Conservation (phyloP, 176 grass and related monocot genomes). For the Eragrostis nindensis region DNA sequence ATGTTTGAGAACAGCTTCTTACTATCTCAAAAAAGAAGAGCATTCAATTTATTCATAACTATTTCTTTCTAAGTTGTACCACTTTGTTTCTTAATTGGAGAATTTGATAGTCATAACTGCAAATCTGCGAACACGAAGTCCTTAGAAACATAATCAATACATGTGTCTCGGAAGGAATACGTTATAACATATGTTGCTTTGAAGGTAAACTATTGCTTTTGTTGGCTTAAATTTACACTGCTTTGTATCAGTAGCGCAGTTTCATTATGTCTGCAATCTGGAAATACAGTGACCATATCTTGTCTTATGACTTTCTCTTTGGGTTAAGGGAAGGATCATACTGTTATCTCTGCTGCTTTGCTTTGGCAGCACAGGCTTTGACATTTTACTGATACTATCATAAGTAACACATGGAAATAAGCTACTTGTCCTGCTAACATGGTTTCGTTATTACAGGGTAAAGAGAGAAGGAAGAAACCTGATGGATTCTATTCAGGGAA, state of each 20-base stretch:
- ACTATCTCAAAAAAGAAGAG: not conserved
- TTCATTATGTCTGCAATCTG: slow-evolving; percentile 12
- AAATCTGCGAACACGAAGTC: not conserved
- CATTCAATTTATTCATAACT: not conserved
- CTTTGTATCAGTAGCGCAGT: not conserved
- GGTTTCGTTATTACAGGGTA: slow-evolving; percentile 61
- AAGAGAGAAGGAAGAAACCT: slow-evolving; percentile 83
- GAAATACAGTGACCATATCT: not conserved
- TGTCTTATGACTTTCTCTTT: not conserved
- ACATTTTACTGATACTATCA: not conserved
- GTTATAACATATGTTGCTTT: not conserved
- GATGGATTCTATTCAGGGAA: slow-evolving; percentile 78
- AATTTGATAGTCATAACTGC: not conserved
- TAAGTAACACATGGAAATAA: slow-evolving; percentile 1
- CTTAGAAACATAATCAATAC: slow-evolving; percentile 6
- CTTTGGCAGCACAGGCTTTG: not conserved
- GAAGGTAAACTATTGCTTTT: slow-evolving; percentile 25
- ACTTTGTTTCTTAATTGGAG: not conserved
- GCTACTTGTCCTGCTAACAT: slow-evolving; percentile 27
- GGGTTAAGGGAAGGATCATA: not conserved
- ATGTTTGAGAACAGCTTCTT: not conserved
- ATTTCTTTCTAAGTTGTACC: not conserved
- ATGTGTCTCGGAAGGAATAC: not conserved
- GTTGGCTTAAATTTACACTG: not conserved
- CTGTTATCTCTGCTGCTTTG: not conserved